Evolutionary conservation across 805 yeast species (phyloP), one percentile per base, ranked within the genome.

Genomic region (Candida easanensis): DNA sequence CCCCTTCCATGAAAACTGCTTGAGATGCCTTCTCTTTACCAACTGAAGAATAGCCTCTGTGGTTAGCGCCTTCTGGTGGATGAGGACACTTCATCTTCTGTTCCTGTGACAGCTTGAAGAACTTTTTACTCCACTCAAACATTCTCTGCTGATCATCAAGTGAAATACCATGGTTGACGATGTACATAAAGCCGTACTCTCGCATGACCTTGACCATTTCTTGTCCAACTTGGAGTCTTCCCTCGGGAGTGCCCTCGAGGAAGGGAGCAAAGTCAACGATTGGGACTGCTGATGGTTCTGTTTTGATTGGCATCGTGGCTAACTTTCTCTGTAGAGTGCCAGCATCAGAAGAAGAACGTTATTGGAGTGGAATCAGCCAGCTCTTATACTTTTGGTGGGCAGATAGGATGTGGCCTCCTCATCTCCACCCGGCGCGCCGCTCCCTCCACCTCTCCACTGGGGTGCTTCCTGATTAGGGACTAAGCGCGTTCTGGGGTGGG

Each of bases 1-100:
- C 46, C 17, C 43, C 42, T 23, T 49, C 53, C 35, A 38, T 28
- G 41, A 54, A 56, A 1, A 58, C 59, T 54, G 58, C 52, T 45
- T 58, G 63, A 13, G 53, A 55, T 4, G 57, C 61, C 31, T 58
- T 58, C 41, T 58, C 62, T 38, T 53, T 54, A 3, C 63, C 61
- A 3, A 58, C 19, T 9, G 41, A 38, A 11, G 61, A 57, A 53
- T 56, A 58, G 5, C 63, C 63, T 21, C 61, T 42, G 34, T 58
- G 61, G 44, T 58, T 59, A 2, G 54, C 56, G 14, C 61, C 58
- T 23, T 45, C 42, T 5, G 28, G 23, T 19, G 63, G 63, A 33
- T 57, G 63, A n/a, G 57, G 50, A 38, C 60, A 56, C 43, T 51
- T 55, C 38, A 23, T 36, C 46, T 58, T 58, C 31, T 43, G 26